These are phyloP conservation scores for Hypomyces perniciosus DNA, from an alignment of 2,329 filamentous ascomycete genomes.

Conservation along the genomic window DNA sequence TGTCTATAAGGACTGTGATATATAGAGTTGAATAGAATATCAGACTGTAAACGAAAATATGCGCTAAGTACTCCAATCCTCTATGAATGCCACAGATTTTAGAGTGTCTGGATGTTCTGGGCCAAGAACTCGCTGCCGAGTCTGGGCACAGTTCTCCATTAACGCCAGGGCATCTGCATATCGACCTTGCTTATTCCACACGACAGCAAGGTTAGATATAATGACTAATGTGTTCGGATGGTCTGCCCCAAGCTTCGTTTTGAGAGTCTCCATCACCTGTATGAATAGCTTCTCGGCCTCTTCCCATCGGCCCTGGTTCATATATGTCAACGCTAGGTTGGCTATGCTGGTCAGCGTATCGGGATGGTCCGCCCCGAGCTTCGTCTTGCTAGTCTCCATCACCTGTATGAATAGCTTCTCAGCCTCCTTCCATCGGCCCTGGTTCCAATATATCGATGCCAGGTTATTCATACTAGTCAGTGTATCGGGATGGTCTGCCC, in stretches of 20 bases:
- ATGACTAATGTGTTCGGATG: background rate
- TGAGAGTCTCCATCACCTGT: background rate
- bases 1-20: too few species aligned
- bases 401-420: background rate
- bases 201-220: background rate
- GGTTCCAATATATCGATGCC: background rate
- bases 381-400: background rate
- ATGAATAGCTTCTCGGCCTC: background rate
- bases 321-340: background rate
- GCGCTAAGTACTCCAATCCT: background rate
- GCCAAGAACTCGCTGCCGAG: background rate
- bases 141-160: background rate
- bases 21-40: too few species aligned
- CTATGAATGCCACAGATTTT: background rate
- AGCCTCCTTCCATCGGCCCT: background rate
- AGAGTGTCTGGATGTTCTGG: background rate
- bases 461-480: slow-evolving; percentile 3
- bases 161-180: slow-evolving; percentile 7
- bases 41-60: background rate
- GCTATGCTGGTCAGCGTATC: slow-evolving; percentile 1
- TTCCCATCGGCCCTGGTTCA: background rate
- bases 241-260: background rate
- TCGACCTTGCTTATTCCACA: background rate
- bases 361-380: slow-evolving; percentile 2
- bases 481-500: background rate